Conservation (phyloP, 345 rosid genomes). For the Ailanthus altissimus region DNA sequence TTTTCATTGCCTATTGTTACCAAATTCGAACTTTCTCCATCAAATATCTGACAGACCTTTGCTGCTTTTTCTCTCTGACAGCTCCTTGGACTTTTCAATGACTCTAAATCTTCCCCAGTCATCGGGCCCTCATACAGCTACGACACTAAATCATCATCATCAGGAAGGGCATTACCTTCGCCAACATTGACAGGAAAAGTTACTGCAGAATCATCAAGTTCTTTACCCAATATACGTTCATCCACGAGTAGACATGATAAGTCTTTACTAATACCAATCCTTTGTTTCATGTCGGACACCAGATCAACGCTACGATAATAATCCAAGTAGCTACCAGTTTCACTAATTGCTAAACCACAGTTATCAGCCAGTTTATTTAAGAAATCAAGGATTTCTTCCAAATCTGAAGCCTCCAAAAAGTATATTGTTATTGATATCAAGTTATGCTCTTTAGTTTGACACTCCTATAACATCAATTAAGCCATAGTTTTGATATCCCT, state of each 20-base stretch:
- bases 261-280: background rate
- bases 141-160: background rate
- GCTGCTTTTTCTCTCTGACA: background rate
- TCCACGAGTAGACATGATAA: constrained; percentile 4
- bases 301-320: background rate
- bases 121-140: background rate
- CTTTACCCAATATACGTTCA: background rate
- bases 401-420: background rate
- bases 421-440: too few relatives aligned
- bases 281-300: background rate
- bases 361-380: background rate
- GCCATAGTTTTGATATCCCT: too few relatives aligned
- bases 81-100: background rate
- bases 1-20: too few relatives aligned
- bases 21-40: background rate
- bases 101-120: background rate
- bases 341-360: background rate
- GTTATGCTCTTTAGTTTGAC: too few relatives aligned
- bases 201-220: background rate
- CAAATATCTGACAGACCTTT: background rate
- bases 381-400: background rate
- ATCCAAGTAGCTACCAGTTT: background rate
- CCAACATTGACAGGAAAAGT: background rate
- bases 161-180: background rate
- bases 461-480: too few relatives aligned